Base-by-base conservation (phyloP, 23 red algal genomes). In the Gracilaria gracilis region DNA sequence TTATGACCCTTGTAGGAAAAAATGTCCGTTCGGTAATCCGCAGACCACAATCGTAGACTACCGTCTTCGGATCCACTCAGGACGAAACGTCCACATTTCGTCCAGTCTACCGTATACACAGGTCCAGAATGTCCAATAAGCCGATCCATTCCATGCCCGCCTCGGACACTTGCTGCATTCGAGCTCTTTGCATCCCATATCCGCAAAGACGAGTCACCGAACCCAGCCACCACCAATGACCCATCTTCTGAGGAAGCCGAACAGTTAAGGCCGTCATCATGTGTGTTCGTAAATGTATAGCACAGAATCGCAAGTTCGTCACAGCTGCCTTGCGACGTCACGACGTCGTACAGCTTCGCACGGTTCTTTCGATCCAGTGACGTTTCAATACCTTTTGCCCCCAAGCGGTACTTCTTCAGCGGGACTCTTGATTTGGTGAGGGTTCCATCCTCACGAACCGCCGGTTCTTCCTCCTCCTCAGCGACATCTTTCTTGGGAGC, bases 51-150 rank as follows among this genome's bases (percentile, higher is more conserved):
- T n/a, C 97, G 97, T 51, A 92, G 50, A 47, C 81, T 84, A 0
- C 94, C 97, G 79, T 98, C 97, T 79, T 96, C 89, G 24, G 90
- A 91, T 14, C 64, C 64, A 57, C 85, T 91, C 17, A 98, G 49
- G 29, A 93, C 75, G 69, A 84, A 95, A 46, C 88, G 89, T 4
- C 89, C 93, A 44, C 89, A 91, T 51, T 93, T 86, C 25, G 80
- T 89, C 48, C 89, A 75, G 54, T 93, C 84, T 28, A 98, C 89
- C 5, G 66, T 84, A 70, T 96, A 96, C 23, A 98, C 91, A 27
- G 93, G 86, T 28, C 94, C 97, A n/a, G 81, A 74, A 80, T 98
- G 97, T 46, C 97, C 97, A 38, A 98, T 80, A 53, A 98, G 79
- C 39, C 77, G 77, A 85, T 75, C 75, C 44, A 29, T 49, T 29